Conservation (phyloP, 208 protist genomes). For the Acanthamoeba castellanii region DNA sequence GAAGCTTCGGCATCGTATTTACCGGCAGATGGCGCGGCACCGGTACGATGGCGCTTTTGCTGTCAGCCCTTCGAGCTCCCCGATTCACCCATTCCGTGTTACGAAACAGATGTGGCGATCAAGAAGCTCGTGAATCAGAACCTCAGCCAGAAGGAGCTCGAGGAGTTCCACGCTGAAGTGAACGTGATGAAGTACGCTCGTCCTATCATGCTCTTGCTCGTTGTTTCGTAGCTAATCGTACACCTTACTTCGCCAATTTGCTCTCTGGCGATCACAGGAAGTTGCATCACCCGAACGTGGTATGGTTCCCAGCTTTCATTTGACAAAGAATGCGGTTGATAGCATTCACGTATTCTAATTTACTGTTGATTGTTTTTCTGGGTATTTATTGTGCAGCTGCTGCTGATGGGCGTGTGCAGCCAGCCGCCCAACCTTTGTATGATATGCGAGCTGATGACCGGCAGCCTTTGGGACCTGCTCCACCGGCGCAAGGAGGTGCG, state of each 20-base stretch:
- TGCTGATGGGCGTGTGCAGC: slow-evolving; percentile 73
- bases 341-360: not conserved
- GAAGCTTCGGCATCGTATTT: slow-evolving; percentile 72
- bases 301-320: not conserved
- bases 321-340: not conserved
- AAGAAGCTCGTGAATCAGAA: slow-evolving; percentile 75
- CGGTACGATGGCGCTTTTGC: not conserved
- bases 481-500: slow-evolving; percentile 55
- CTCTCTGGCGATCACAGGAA: slow-evolving; percentile 38
- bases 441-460: slow-evolving; percentile 72
- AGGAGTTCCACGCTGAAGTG: slow-evolving; percentile 73
- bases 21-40: slow-evolving; percentile 54
- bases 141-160: slow-evolving; percentile 69
- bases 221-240: not conserved
- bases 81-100: not conserved
- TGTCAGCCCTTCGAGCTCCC: not conserved
- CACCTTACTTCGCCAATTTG: not conserved
- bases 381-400: not conserved
- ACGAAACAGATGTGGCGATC: slow-evolving; percentile 49
- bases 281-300: slow-evolving; percentile 75
- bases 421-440: slow-evolving; percentile 74
- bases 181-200: slow-evolving; percentile 73
- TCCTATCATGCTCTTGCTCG: not conserved
- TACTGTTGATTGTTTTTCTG: not conserved
- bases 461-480: slow-evolving; percentile 70